Conservation (phyloP, 768 basidiomycete species). For the Cyclocybe aegerita region DNA sequence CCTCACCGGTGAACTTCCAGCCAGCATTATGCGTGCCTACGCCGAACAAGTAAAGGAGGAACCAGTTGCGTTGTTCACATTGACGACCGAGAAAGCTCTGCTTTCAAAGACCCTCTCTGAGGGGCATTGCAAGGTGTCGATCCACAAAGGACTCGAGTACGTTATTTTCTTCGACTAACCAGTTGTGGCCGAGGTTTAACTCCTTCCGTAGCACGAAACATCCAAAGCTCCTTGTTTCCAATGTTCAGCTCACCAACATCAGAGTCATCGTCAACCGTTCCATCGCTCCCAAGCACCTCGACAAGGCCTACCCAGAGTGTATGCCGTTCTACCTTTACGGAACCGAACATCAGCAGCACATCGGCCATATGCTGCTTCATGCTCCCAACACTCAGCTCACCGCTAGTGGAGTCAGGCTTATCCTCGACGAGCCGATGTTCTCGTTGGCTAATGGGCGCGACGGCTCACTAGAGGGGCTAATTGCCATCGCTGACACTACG, state of each 20-base stretch:
- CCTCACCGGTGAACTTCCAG: constrained; percentile 26
- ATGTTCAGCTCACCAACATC: constrained; percentile 23
- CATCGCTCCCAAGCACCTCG: constrained; percentile 26
- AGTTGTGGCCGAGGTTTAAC: too few relatives aligned
- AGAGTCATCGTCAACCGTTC: constrained; percentile 28
- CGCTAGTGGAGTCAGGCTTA: constrained; percentile 13
- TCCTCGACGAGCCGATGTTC: neutral
- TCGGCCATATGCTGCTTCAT: constrained; percentile 31
- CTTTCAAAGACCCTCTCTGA: too few relatives aligned
- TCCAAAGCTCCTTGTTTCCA: neutral
- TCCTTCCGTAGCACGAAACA: too few relatives aligned
- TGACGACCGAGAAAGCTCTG: too few relatives aligned
- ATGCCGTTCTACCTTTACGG: constrained; percentile 45
- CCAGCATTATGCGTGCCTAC: constrained; percentile 1
- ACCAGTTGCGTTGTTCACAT: too few relatives aligned
- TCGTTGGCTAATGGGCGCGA: neutral
- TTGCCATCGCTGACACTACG: constrained; percentile 1
- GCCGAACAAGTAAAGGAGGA: too few relatives aligned
- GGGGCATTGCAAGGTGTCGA: too few relatives aligned
- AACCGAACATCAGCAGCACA: constrained; percentile 22
- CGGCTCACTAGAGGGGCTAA: constrained; percentile 1
- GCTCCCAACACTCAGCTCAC: constrained; percentile 27
- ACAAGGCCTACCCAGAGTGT: constrained; percentile 24
- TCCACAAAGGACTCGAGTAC: too few relatives aligned
- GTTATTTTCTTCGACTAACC: too few relatives aligned